Base-by-base conservation (phyloP, 2,329 filamentous ascomycete species). In the Xylaria sp. region DNA sequence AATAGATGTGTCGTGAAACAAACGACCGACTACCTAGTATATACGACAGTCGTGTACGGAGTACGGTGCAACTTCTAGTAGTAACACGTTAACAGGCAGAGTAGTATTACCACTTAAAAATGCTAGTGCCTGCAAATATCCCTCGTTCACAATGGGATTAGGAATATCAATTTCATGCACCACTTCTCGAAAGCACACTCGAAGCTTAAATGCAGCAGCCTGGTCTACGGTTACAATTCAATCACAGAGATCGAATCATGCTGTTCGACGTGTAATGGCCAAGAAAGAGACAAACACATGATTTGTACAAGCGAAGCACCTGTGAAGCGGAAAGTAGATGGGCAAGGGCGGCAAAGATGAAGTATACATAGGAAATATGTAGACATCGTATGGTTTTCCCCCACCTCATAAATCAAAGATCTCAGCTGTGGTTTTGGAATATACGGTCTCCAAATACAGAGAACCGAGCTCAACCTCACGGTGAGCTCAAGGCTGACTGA, bases 371-470 rank as follows among this genome's bases (percentile, higher is more conserved):
- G 3, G 8, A 40, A 5, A 16, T 50, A 91, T 93, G 89, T 93
- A 89, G 89, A 86, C 85, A 82, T 61, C 85, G 87, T 88, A 95
- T 94, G 93, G 92, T 95, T 95, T 88, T 90, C 92, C 92, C 90
- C 88, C 92, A 91, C 93, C 88, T 95, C 92, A 97, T 84, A 75
- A 88, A 90, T 92, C 93, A 85, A 97, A 90, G 93, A 91, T 88
- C 92, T 96, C 87, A 89, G 92, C 88, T 89, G 93, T 93, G 87
- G 93, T 90, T 83, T 85, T 90, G 92, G 92, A 95, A 95, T 95
- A 94, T 94, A 89, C 90, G 88, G 88, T 87, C 90, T 85, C 84
- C 84, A 82, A 82, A 80, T 73, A 73, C 83, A 81, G 79, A 79
- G 82, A 83, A 84, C 87, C 86, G 87, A 88, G 87, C 88, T 93